phyloP scores from a whole-genome alignment of 2,329 filamentous ascomycete genomes.

The Harringtonia aguacate region DNA sequence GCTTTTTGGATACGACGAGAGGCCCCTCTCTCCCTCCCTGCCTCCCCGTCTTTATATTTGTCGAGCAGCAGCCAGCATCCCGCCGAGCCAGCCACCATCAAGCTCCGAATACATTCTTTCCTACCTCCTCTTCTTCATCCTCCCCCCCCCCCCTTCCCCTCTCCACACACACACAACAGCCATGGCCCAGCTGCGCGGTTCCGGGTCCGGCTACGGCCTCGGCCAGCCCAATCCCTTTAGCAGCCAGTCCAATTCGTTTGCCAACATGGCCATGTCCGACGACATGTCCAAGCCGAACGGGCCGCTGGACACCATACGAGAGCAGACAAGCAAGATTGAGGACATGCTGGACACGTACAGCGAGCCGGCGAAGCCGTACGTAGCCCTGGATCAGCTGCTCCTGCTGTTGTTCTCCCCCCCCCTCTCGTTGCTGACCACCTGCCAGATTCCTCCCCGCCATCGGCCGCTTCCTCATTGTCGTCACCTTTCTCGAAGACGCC shows the following conservation, averaged over 20 bases:
- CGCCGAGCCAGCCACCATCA: too few species aligned
- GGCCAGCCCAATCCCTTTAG: constrained; percentile 64
- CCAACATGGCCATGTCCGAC: constrained; percentile 26
- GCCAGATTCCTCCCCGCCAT: constrained; percentile 83
- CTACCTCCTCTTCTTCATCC: neutral
- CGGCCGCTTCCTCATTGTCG: constrained; percentile 93
- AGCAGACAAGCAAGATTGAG: constrained; percentile 98
- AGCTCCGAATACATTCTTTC: neutral
- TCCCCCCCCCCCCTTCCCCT: neutral
- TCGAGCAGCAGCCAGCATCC: too few species aligned
- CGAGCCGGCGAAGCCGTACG: constrained; percentile 91
- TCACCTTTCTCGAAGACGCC: constrained; percentile 95
- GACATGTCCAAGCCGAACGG: constrained; percentile 50
- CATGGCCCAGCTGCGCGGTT: constrained; percentile 48
- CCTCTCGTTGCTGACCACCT: constrained; percentile 8
- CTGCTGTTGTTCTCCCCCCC: neutral
- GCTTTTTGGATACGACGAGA: neutral
- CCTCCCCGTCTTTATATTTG: too few species aligned
- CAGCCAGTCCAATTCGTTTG: constrained; percentile 31
- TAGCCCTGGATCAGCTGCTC: constrained; percentile 17
- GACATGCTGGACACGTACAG: constrained; percentile 78
- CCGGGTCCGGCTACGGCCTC: constrained; percentile 78
- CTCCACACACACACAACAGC: constrained; percentile 2
- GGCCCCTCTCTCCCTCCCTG: neutral
- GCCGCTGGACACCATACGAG: constrained; percentile 77